phyloP scores from a whole-genome alignment of 768 basidiomycete genomes.

The Psilocybe azurescens region DNA sequence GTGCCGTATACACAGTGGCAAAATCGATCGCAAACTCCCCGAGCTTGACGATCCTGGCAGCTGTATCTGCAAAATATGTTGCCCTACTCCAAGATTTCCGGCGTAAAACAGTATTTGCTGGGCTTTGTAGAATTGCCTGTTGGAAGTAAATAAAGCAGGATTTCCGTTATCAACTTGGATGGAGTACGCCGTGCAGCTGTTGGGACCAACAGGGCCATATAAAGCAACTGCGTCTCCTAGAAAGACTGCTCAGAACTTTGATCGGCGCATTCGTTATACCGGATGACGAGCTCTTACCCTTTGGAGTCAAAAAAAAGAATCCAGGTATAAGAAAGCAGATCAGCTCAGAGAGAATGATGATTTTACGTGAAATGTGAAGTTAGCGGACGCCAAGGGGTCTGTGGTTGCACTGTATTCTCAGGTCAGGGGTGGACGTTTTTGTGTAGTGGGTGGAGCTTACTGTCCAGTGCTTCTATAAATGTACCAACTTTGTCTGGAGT shows the following conservation, averaged over 20 bases:
- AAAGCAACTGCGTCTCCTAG: constrained; percentile 21
- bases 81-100: constrained; percentile 18
- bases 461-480: constrained; percentile 16
- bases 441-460: constrained; percentile 19
- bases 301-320: not conserved
- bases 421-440: not conserved
- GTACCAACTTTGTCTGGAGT: constrained; percentile 9
- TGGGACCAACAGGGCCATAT: constrained; percentile 22
- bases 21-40: constrained; percentile 21
- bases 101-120: constrained; percentile 20
- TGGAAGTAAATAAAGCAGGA: constrained; percentile 4
- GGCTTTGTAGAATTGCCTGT: constrained; percentile 12
- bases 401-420: constrained; percentile 11
- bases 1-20: constrained; percentile 22
- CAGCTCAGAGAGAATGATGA: not conserved
- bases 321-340: not conserved
- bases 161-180: constrained; percentile 14
- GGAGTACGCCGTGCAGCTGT: constrained; percentile 5
- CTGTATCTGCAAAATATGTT: constrained; percentile 12
- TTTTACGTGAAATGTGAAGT: constrained; percentile 20
- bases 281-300: constrained; percentile 16
- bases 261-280: not conserved
- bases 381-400: constrained; percentile 6
- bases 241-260: not conserved
- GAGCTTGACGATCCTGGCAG: not conserved